phyloP scores from a whole-genome alignment of 176 grass and related monocot species.

The Leersia perrieri region DNA sequence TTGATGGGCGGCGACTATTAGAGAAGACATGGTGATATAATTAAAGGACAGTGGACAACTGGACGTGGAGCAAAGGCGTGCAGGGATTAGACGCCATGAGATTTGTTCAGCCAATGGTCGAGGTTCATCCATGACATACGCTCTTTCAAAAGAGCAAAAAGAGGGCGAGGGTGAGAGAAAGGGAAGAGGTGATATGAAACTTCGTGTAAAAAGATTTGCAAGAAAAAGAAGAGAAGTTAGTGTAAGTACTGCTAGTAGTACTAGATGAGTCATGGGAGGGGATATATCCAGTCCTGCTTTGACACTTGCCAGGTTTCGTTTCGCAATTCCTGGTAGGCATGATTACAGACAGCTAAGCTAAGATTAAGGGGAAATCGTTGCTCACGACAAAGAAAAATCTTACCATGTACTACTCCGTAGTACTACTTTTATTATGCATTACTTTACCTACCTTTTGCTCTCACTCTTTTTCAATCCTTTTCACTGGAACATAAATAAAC shows the following conservation, averaged over 20 bases:
- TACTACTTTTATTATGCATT: too few relatives aligned
- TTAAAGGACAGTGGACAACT: not conserved
- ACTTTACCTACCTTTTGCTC: not conserved
- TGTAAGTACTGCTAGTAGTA: not conserved
- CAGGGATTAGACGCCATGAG: conserved; percentile 19
- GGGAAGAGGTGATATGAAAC: conserved; percentile 10
- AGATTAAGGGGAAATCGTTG: not conserved
- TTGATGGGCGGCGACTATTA: conserved; percentile 9
- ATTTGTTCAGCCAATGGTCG: not conserved
- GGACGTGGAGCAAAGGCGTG: conserved; percentile 28
- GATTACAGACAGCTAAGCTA: conserved; percentile 25
- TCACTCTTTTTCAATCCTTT: not conserved
- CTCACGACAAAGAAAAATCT: not conserved
- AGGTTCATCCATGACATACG: not conserved
- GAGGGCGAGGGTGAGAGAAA: too few relatives aligned
- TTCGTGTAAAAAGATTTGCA: conserved; percentile 25
- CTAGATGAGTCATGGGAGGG: not conserved
- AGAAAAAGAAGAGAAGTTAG: not conserved
- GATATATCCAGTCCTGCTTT: not conserved
- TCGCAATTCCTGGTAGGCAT: conserved; percentile 19
- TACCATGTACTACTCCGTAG: not conserved
- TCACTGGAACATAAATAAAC: not conserved
- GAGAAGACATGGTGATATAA: conserved; percentile 13
- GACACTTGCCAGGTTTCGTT: not conserved
- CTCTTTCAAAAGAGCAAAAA: not conserved